Evolutionary conservation across 257 asterid species (phyloP), one percentile per base, ranked within the genome.

Genomic region (Agastache rugosa): DNA sequence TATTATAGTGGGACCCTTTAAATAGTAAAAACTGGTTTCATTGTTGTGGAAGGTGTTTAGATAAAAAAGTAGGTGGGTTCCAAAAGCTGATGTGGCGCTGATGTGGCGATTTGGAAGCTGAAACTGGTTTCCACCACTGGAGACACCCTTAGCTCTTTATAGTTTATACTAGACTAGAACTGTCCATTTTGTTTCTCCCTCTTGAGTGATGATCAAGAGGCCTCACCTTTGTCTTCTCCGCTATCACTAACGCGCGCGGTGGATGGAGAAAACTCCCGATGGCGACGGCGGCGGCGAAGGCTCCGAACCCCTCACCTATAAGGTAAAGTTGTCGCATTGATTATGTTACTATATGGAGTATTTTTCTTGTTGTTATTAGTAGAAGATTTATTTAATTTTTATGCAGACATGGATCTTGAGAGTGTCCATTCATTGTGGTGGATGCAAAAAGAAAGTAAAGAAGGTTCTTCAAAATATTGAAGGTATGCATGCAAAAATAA

Each of bases 401-500:
- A 47, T 80, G 81, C 83, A 90, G 96, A 90, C 85, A 81, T 90
- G 91, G 93, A 70, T 77, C 25, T 84, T 90, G 83, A 87, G 80
- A 80, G 93, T 90, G 66, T 78, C 91, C 4, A 90, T 90, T 71
- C 93, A 90, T 77, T 90, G 96, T 17, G 93, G 67, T 67, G 96
- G 93, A 55, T 90, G 96, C 91, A 83, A 67, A 78, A 90, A 80
- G 84, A 87, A 87, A 81, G 96, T 90, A 29, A 90, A 84, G 84
- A 90, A 86, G 83, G 82, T 87, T 37, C 91, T 90, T 70, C 89
- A 82, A 66, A 81, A 80, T 78, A 82, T 87, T 61, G 89, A 87
- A 84, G 96, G 96, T 58, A 25, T 27, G 64, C 64, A 4, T 25
- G 64, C 64, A 58, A 7, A 14, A 31, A n/a, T n/a, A 1, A 47